Conservation (phyloP, 352 stramenopile species). For the Pythium utonaiense region DNA sequence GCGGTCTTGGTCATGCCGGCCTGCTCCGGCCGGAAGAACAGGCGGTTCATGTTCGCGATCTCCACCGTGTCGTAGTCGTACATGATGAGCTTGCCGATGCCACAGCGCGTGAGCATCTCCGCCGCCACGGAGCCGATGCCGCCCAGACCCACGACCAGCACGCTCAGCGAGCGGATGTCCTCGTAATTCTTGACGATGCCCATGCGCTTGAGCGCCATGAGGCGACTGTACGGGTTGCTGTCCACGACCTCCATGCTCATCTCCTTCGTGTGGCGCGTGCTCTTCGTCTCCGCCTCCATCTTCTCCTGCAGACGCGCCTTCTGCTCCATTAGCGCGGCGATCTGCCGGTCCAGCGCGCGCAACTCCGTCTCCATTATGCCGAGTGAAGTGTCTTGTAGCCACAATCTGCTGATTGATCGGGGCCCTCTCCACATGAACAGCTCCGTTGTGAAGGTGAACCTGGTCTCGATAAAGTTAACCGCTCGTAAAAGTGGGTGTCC, state of each 20-base stretch:
- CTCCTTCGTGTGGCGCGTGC: constrained; percentile 28
- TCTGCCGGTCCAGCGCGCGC: constrained; percentile 64
- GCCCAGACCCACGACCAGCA: constrained; percentile 82
- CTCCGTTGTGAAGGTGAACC: background rate
- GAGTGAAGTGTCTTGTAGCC: no score
- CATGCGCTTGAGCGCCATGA: constrained; percentile 91
- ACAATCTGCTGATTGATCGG: no score
- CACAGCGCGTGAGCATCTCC: constrained; percentile 89
- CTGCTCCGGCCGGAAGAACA: constrained; percentile 89
- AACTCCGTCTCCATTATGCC: constrained; percentile 39
- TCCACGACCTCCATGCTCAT: constrained; percentile 83
- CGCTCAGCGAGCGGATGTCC: constrained; percentile 73
- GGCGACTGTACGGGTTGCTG: constrained; percentile 86
- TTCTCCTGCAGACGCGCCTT: constrained; percentile 52
- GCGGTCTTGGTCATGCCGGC: constrained; percentile 85
- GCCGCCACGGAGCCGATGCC: constrained; percentile 84
- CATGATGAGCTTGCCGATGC: constrained; percentile 88
- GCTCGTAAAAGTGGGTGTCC: background rate
- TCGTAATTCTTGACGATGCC: constrained; percentile 89
- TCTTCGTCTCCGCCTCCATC: constrained; percentile 42
- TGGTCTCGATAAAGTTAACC: constrained; percentile 8
- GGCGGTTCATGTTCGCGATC: constrained; percentile 90
- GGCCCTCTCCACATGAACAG: background rate
- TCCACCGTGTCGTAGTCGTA: constrained; percentile 91
- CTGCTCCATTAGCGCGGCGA: constrained; percentile 70